Evolutionary conservation across 1,284 basidiomycete genomes (phyloP), one percentile per base, ranked within the genome.

Genomic region (Porodaedalea pini): DNA sequence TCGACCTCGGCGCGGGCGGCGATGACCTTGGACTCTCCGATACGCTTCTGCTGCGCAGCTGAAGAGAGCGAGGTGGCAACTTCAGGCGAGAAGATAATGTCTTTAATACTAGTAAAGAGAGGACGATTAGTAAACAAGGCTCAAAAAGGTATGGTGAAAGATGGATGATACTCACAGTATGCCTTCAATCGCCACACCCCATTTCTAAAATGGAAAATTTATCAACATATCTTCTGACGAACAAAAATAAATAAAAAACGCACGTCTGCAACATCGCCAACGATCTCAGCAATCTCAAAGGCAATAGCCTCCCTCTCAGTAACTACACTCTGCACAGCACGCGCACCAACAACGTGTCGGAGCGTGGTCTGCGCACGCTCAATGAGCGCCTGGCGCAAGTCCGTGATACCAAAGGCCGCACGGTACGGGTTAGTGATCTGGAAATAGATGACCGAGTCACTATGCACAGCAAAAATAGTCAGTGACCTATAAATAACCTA

Each of bases 231-330:
- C 11, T 2, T 36, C 3, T 19, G 23, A 40, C 51, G 52, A 40
- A 23, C 36, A 11, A 50, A 31, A 55, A 23, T 37, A 40, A 32
- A 39, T 58, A 29, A 29, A 51, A 31, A 25, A 64, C 61, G 21
- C 27, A 63, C 80, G 69, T 91, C 89, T 11, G 90, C 88, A 50
- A 91, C 80, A 70, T 94, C 82, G 52, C 88, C 83, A 21, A 97
- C 92, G 58, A 98, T 96, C 71, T 96, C 93, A 48, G 92, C 93
- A 57, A 98, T 95, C 72, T 98, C 95, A 67, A 89, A 88, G 2
- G 95, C 96, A 62, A 98, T 94, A 57, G 92, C 93, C 69, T 98
- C 96, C 62, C 96, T 90, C 73, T 98, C 95, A n/a, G 87, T 87
- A 61, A 92, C 86, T 53, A 92, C 88, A 65, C 82, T 85, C 71